Conservation (phyloP, 2,329 filamentous ascomycete species). For the Periconia sp. region DNA sequence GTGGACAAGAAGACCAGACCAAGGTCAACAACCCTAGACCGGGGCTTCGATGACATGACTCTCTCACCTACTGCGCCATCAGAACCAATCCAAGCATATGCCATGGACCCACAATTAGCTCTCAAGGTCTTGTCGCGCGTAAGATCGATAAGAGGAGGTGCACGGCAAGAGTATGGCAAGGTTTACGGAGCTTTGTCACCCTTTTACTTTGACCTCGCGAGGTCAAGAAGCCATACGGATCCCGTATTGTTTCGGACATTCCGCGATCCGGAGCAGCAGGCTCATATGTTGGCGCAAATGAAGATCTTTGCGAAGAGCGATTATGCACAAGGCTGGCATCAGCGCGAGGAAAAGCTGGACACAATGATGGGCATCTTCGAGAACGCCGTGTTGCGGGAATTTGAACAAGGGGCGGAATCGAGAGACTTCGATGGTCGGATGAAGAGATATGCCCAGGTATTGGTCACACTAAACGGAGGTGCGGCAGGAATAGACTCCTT, state of each 20-base stretch:
- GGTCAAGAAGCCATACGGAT: constrained; percentile 75
- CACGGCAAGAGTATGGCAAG: constrained; percentile 88
- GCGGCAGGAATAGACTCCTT: constrained; percentile 81
- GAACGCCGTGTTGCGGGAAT: constrained; percentile 86
- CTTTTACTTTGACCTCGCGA: constrained; percentile 83
- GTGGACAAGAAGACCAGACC: constrained; percentile 37
- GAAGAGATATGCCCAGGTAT: constrained; percentile 85
- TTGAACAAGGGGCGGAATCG: constrained; percentile 88
- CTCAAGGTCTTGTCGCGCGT: constrained; percentile 73
- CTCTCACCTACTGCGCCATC: constrained; percentile 48
- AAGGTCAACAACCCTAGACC: constrained; percentile 52
- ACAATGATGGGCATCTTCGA: constrained; percentile 85
- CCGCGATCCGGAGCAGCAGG: constrained; percentile 86
- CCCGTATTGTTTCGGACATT: constrained; percentile 87
- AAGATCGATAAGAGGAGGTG: constrained; percentile 81
- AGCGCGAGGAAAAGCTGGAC: constrained; percentile 73
- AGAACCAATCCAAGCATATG: constrained; percentile 33
- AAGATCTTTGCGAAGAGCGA: constrained; percentile 81
- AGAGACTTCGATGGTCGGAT: constrained; percentile 89
- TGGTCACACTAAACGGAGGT: constrained; percentile 82
- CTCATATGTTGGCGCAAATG: constrained; percentile 84
- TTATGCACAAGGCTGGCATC: constrained; percentile 73
- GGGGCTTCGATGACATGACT: constrained; percentile 82
- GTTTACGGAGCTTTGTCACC: constrained; percentile 87
- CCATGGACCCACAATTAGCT: constrained; percentile 65